Base-by-base conservation (phyloP, 805 yeast genomes). In the Dipodascopsis tothii region DNA sequence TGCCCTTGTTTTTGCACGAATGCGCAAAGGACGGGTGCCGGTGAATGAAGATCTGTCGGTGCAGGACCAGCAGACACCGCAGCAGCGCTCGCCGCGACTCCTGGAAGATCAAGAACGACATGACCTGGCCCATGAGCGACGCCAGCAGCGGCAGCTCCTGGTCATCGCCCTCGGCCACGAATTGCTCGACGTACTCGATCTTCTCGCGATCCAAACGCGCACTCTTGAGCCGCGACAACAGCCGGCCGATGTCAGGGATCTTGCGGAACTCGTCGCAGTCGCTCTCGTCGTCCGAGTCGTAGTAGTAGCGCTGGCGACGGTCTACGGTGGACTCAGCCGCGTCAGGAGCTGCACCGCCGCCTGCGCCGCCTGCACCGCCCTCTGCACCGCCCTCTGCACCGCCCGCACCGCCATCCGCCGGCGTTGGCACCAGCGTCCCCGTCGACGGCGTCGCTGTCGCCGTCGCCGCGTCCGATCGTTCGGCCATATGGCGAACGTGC, bases 181-280 rank as follows among this genome's bases (percentile, higher is more conserved):
- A 52, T 19, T 23, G 19, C 37, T 40, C 48, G 11, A 52, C 38
- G 9, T 43, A 37, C 9, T 44, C 46, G 17, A 52, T 44, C 35
- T 51, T 52, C 37, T 52, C 46, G 4, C 56, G 45, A 35, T 52
- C 56, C 16, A 52, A 35, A 16, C 55, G 44, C 6, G 44, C 32
- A 17, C 41, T 35, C 16, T 40, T 39, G 16, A 52, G 35, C 17
- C 39, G 28, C 3, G 40, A 37, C 25, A 52, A 25, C 5, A 52
- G 39, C 3, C 33, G 20, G 5, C 42, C 46, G 21, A 48, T 38
- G 28, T 38, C 34, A 5, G 25, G 17, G 23, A 23, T 35, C 20
- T 30, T 25, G 14, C 14, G 9, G 30, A 25, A 25, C 7, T 33
- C 33, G 25, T 22, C n/a, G 2, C 22, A 5, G 23, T 34, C 33